Base-by-base conservation (phyloP, 2,329 filamentous ascomycete genomes). In the Cladorrhinum sp. region DNA sequence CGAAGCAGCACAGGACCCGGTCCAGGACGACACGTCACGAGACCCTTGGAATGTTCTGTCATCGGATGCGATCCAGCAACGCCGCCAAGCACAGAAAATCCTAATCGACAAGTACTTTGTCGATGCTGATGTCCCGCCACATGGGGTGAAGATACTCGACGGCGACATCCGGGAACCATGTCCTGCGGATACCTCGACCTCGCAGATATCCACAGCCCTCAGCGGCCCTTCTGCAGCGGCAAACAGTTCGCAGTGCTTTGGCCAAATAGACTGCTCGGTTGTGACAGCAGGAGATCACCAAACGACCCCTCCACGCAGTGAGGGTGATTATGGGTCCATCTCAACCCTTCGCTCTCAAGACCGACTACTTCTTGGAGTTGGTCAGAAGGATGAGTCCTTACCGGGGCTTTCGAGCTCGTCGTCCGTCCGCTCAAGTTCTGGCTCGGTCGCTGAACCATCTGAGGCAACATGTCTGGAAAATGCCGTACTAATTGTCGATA, bases 21-120 rank as follows among this genome's bases (percentile, higher is more conserved):
- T 60, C 16, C 23, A 25, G 16, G 3, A 50, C 23, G 59, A 61
- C n/a, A 48, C 57, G 38, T 58, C 49, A n/a, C 36, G n/a, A 10
- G 59, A 59, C 9, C 62, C 62, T 2, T 62, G 62, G 62, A 61
- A 10, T n/a, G 22, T 32, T 6, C 32, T 54, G 27, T 10, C 38
- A 3, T 22, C 29, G 2, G 20, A 32, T 7, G 27, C 56, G 2
- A 58, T 58, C 27, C 59, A 54, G n/a, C 45, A 50, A 16, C 48
- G 32, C 27, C 54, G 53, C 1, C 49, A 55, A 22, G 49, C 20
- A 16, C 29, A 56, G 27, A 36, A 12, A 9, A 23, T 51, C 22
- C 6, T 53, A 7, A 57, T 61, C 22, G 48, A 24, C 4, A 18
- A 3, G 3, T n/a, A 23, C 29, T 57, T 57, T 38, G 23, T 50